Conservation (phyloP, 257 asterid species). For the Scutellaria minor region DNA sequence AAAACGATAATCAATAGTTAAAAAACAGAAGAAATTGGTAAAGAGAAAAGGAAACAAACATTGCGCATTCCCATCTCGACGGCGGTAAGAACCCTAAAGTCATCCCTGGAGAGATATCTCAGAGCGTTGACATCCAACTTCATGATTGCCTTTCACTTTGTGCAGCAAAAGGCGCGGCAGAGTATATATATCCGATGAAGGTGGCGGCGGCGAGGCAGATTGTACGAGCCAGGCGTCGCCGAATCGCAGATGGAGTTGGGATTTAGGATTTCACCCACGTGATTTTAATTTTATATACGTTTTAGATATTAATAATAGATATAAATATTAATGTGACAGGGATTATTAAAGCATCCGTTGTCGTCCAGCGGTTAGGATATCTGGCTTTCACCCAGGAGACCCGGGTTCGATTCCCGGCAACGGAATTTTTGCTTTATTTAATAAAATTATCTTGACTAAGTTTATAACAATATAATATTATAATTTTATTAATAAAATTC, state of each 20-base stretch:
- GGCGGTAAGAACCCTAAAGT: slow-evolving; percentile 92
- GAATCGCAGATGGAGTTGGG: not conserved
- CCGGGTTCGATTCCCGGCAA: slow-evolving; percentile 36
- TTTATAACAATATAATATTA: too few species aligned
- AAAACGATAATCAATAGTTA: not conserved
- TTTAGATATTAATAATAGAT: too few species aligned
- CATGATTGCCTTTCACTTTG: slow-evolving; percentile 47
- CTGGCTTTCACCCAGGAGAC: slow-evolving; percentile 98
- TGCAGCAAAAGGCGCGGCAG: not conserved
- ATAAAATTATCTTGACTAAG: too few species aligned
- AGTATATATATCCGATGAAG: not conserved
- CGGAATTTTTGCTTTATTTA: not conserved
- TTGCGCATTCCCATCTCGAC: slow-evolving; percentile 99
- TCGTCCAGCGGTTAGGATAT: slow-evolving; percentile 98
- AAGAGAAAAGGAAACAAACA: slow-evolving; percentile 42
- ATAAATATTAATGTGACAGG: too few species aligned
- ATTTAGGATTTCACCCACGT: not conserved
- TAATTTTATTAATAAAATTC: too few species aligned
- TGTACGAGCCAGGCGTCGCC: not conserved
- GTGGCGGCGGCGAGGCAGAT: not conserved
- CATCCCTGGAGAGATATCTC: slow-evolving; percentile 88
- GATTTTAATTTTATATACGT: too few species aligned
- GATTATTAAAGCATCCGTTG: not conserved
- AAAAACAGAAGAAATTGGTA: not conserved
- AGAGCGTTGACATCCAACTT: slow-evolving; percentile 83